Conservation (phyloP, 1,139 yeast genomes). For the Protomyces inouyei region DNA sequence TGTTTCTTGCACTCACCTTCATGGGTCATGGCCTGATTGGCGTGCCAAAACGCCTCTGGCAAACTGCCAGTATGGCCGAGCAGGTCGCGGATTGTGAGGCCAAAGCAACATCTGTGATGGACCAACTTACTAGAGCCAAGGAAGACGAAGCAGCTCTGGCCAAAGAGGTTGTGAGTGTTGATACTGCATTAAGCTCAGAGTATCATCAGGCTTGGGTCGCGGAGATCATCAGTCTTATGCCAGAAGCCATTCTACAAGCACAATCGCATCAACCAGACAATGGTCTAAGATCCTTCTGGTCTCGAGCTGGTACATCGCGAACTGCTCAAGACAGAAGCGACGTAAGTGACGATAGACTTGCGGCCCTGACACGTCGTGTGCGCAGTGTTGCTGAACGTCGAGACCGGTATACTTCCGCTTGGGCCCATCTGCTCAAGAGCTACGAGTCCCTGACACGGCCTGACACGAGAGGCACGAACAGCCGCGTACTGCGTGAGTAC, state of each 20-base stretch:
- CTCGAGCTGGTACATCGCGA: slow-evolving; percentile 27
- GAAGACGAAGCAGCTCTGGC: slow-evolving; percentile 61
- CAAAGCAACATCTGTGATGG: slow-evolving; percentile 56
- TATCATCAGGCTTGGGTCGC: slow-evolving; percentile 43
- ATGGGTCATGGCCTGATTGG: slow-evolving; percentile 77
- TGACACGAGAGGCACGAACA: slow-evolving; percentile 39
- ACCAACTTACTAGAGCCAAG: slow-evolving; percentile 60
- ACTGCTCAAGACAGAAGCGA: background rate
- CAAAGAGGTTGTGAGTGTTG: slow-evolving; percentile 54
- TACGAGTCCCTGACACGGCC: slow-evolving; percentile 27
- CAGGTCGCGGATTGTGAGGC: slow-evolving; percentile 46
- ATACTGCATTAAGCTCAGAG: slow-evolving; percentile 39
- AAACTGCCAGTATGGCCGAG: slow-evolving; percentile 37
- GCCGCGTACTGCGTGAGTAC: slow-evolving; percentile 41
- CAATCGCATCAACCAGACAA: background rate
- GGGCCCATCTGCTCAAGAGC: slow-evolving; percentile 42
- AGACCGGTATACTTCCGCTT: slow-evolving; percentile 33
- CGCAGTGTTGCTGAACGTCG: slow-evolving; percentile 33
- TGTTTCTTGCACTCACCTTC: slow-evolving; percentile 71
- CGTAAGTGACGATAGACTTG: slow-evolving; percentile 35
- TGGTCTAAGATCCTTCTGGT: slow-evolving; percentile 32
- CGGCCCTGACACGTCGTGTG: slow-evolving; percentile 34
- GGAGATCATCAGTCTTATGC: slow-evolving; percentile 36
- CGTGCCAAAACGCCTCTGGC: slow-evolving; percentile 52
- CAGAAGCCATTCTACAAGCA: slow-evolving; percentile 20